Evolutionary conservation across 2,329 filamentous ascomycete genomes (phyloP).

Genomic region (Colletotrichum noveboracense): DNA sequence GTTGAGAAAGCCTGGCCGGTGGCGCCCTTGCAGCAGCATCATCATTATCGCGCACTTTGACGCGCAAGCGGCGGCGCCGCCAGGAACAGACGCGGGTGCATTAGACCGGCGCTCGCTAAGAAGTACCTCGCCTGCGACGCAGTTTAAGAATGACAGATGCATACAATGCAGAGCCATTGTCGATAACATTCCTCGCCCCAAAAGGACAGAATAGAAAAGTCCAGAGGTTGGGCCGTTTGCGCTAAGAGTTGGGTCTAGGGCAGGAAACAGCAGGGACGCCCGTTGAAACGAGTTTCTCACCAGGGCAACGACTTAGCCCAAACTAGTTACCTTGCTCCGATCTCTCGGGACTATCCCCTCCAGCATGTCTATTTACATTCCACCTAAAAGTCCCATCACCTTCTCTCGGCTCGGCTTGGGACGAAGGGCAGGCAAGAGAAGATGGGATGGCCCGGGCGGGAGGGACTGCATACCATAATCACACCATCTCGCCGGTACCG

Average conservation of each 20-base stretch:
- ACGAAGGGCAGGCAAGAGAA: background rate
- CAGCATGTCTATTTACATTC: background rate
- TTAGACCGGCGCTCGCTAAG: background rate
- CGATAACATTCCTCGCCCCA: background rate
- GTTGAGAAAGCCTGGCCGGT: background rate
- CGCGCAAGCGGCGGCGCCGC: background rate
- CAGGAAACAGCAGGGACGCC: slow-evolving; percentile 5
- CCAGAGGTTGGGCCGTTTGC: background rate
- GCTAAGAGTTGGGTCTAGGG: background rate
- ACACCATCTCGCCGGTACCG: background rate
- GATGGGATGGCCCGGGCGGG: background rate
- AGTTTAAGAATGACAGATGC: background rate
- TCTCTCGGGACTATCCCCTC: background rate
- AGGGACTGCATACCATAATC: background rate
- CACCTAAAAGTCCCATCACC: background rate
- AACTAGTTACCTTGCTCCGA: slow-evolving; percentile 18
- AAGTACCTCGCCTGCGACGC: background rate
- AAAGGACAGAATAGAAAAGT: background rate
- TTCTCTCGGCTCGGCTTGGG: background rate
- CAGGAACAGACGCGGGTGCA: background rate
- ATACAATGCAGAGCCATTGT: background rate
- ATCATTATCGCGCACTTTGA: background rate
- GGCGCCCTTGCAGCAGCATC: background rate
- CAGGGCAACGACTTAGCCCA: background rate
- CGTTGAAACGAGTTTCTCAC: slow-evolving; percentile 1